Conservation (phyloP, 2,329 filamentous ascomycete species). For the Hirsutella minnesotensis region DNA sequence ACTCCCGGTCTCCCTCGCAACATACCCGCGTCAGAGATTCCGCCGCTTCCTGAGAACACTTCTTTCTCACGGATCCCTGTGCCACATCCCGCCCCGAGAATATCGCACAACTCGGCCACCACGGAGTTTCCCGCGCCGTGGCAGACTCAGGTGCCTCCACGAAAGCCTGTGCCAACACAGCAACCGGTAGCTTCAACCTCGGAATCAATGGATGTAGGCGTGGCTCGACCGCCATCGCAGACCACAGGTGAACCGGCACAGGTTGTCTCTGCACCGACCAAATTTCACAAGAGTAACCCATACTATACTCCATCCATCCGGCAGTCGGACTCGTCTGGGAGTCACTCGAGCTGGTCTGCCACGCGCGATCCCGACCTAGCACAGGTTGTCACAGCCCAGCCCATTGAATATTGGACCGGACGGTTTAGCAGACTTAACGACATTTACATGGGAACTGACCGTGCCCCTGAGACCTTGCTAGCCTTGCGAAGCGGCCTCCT, state of each 20-base stretch:
- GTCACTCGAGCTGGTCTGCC: constrained; percentile 1
- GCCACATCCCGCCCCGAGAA: not conserved
- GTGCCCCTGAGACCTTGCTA: constrained; percentile 8
- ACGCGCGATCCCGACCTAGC: constrained; percentile 11
- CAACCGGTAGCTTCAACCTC: not conserved
- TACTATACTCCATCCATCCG: constrained; percentile 2
- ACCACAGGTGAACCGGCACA: not conserved
- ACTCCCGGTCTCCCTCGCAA: not conserved
- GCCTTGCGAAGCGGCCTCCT: constrained; percentile 38
- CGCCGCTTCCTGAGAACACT: not conserved
- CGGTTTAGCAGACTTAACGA: constrained; percentile 31
- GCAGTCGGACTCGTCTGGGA: not conserved
- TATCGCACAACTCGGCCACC: not conserved
- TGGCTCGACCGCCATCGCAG: not conserved
- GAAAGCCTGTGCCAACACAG: not conserved
- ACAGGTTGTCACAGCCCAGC: constrained; percentile 28
- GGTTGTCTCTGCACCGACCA: not conserved
- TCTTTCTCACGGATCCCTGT: not conserved
- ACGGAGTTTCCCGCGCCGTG: not conserved
- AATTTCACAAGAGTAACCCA: not conserved
- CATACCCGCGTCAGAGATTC: not conserved
- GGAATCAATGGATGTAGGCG: not conserved
- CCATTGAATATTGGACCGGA: constrained; percentile 48
- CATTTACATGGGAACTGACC: not conserved
- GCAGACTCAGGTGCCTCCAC: not conserved